Base-by-base conservation (phyloP, 2,329 filamentous ascomycete species). In the Fusarium sp. region DNA sequence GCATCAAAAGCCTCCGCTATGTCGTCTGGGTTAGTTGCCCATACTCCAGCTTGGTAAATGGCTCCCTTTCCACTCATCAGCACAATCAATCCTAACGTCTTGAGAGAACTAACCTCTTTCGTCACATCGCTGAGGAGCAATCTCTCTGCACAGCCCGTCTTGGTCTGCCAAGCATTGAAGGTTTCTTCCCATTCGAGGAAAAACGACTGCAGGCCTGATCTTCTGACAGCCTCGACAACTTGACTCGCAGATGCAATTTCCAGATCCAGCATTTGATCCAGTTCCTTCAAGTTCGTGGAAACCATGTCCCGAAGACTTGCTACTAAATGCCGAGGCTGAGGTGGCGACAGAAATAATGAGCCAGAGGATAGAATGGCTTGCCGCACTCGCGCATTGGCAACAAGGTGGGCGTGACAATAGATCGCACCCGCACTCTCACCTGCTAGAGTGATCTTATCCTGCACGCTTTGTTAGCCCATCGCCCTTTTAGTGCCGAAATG, bases 361-460 rank as follows among this genome's bases (percentile, higher is more conserved):
- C 85, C 85, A 0, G 84, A 86, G 28, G 81, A 79, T 12, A 86
- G 57, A 8, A 85, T 78, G 8, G 77, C 81, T 47, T 82, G 78
- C 35, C 75, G 35, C 3, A 38, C 60, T 7, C 72, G 2, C 74
- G 78, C 5, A 76, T 3, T 78, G 77, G 26, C 81, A 78, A 20
- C 83, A 42, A 73, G 83, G 67, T 86, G 84, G 3, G 83, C 84
- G 70, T 86, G 85, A 9, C 77, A 79, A 30, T 85, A 85, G 4
- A 86, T 78, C 6, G 82, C 85, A 0, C 85, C 85, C 0, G 85
- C 85, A 48, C 84, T 86, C 66, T 86, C 84, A 8, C 85, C 85
- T 2, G 80, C 80, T 5, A 86, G 60, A 0, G 84, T 86, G 12
- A 86, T 80, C 28, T 81, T 80, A 5, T 78, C 28, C 82, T 85